A percentile compares a stretch with the other conserved stretches of the same genome.
Evolutionary conservation across 257 asterid species (phyloP).

Genomic region (Solanum tarapatanum): DNA sequence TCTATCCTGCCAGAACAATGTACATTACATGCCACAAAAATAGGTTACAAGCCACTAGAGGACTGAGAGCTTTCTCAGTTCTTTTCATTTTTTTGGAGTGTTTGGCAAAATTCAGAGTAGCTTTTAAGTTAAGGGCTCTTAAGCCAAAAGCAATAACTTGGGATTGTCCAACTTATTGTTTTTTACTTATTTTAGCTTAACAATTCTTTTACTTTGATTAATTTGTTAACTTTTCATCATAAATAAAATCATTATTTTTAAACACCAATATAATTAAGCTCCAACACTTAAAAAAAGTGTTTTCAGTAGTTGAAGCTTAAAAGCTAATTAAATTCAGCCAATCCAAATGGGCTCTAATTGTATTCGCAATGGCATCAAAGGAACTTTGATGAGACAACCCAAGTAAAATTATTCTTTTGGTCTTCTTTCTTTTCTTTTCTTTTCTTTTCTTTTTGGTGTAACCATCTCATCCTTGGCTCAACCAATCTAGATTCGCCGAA

Average conservation of each 20-base stretch:
- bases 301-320: background rate
- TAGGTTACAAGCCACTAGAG: background rate
- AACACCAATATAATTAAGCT: background rate
- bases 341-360: background rate
- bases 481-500: background rate
- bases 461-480: background rate
- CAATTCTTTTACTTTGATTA: background rate
- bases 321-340: background rate
- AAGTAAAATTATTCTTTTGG: background rate
- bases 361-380: background rate
- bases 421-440: background rate
- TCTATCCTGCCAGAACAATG: background rate
- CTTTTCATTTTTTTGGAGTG: background rate
- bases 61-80: background rate
- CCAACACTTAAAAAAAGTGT: background rate
- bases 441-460: background rate
- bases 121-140: background rate
- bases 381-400: background rate
- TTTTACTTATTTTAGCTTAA: background rate
- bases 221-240: background rate
- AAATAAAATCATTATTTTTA: no score
- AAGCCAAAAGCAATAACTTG: background rate
- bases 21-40: background rate
- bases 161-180: background rate
- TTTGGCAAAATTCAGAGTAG: background rate